phyloP scores from a whole-genome alignment of 176 grass and related monocot genomes.

The Cenchrus purpureus region DNA sequence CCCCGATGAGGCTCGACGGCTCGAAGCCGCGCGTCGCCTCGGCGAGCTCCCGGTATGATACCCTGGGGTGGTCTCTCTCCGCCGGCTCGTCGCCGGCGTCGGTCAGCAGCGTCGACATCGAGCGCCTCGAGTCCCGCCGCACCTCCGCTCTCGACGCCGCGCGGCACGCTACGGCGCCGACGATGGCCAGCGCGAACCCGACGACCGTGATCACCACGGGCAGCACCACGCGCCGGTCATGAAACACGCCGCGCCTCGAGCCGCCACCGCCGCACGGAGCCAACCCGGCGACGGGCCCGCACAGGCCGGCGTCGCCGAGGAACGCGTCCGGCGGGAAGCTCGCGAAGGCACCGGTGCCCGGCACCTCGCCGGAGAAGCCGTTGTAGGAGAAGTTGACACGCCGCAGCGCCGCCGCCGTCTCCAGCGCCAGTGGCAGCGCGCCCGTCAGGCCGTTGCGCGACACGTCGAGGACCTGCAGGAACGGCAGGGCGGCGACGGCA shows the following conservation, averaged over 20 bases:
- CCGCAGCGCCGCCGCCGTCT: constrained; percentile 44
- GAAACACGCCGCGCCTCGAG: constrained; percentile 19
- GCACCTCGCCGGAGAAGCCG: constrained; percentile 71
- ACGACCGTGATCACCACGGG: constrained; percentile 43
- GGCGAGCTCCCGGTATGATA: constrained; percentile 75
- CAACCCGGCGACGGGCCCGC: constrained; percentile 55
- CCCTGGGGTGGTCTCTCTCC: constrained; percentile 74
- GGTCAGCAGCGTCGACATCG: constrained; percentile 53
- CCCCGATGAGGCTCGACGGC: constrained; percentile 64
- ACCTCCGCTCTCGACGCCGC: background rate
- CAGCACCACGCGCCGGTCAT: constrained; percentile 39
- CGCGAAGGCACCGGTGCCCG: constrained; percentile 54
- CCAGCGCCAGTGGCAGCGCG: constrained; percentile 53
- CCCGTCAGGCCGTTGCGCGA: constrained; percentile 67
- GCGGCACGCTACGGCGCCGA: constrained; percentile 24
- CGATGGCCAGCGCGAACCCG: constrained; percentile 36
- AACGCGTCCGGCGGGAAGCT: constrained; percentile 63
- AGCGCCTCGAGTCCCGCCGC: constrained; percentile 34
- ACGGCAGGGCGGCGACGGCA: constrained; percentile 65
- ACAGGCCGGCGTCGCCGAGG: constrained; percentile 61
- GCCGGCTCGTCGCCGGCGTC: constrained; percentile 46
- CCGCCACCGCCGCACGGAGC: constrained; percentile 24
- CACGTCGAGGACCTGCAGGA: constrained; percentile 79
- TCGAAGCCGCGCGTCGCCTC: constrained; percentile 86
- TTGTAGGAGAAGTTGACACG: constrained; percentile 82